These are phyloP conservation scores for Hydrangea macrophylla DNA, from an alignment of 148 eudicot species.

Conservation along the genomic window DNA sequence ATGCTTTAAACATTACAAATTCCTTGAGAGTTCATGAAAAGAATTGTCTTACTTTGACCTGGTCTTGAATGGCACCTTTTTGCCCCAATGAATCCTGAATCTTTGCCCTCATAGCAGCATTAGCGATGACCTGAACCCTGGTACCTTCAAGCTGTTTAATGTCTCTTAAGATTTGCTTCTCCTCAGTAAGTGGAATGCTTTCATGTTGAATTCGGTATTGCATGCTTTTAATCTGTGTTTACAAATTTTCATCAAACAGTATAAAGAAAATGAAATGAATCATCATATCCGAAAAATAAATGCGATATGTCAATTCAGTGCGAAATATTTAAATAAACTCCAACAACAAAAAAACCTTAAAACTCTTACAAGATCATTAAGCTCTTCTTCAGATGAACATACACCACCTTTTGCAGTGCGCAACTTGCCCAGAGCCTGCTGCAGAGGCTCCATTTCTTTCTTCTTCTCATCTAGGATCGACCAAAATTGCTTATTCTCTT, in stretches of 20 bases:
- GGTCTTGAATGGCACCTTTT: constrained; percentile 69
- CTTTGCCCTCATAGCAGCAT: constrained; percentile 66
- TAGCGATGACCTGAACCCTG: constrained; percentile 66
- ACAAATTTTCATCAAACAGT: not conserved
- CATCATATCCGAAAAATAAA: not conserved
- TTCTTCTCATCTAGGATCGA: constrained; percentile 61
- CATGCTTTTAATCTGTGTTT: constrained; percentile 56
- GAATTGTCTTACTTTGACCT: constrained; percentile 69
- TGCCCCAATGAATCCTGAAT: constrained; percentile 73
- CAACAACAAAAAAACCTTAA: not conserved
- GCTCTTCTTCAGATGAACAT: constrained; percentile 85
- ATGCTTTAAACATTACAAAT: not conserved
- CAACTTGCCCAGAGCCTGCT: constrained; percentile 73
- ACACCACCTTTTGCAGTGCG: constrained; percentile 46
- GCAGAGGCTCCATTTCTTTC: constrained; percentile 78
- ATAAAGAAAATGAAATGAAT: not conserved
- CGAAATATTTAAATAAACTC: not conserved
- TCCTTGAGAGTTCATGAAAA: not conserved
- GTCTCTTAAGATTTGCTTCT: constrained; percentile 71
- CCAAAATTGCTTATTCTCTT: constrained; percentile 51
- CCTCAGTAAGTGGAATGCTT: constrained; percentile 65
- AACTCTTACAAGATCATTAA: constrained; percentile 58
- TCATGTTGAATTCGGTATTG: constrained; percentile 78
- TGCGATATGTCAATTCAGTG: not conserved
- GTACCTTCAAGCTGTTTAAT: constrained; percentile 71